Conservation (phyloP, 2,329 filamentous ascomycete species). For the Neonectria sp. region DNA sequence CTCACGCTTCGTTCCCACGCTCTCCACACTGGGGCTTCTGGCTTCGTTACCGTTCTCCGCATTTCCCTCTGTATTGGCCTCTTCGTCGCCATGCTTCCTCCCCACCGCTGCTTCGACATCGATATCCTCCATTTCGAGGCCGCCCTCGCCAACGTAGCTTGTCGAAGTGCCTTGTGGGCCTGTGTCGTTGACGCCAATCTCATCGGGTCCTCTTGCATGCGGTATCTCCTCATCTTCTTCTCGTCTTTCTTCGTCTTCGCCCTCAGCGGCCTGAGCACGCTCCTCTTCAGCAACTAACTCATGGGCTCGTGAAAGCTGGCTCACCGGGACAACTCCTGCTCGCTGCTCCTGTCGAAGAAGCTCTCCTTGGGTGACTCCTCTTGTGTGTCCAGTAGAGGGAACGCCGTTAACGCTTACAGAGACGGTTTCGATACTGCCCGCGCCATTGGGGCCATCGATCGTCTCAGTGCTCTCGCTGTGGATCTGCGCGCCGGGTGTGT, state of each 20-base stretch:
- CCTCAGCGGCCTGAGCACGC: slow-evolving; percentile 45
- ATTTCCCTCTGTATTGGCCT: slow-evolving; percentile 34
- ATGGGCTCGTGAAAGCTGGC: slow-evolving; percentile 67
- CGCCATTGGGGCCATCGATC: slow-evolving; percentile 84
- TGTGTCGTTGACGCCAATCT: slow-evolving; percentile 89
- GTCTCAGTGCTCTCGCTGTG: slow-evolving; percentile 85
- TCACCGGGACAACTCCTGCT: slow-evolving; percentile 82
- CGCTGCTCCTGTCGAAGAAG: slow-evolving; percentile 89
- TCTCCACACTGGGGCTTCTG: slow-evolving; percentile 49
- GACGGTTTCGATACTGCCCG: slow-evolving; percentile 85
- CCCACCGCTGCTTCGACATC: slow-evolving; percentile 75
- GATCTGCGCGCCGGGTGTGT: slow-evolving; percentile 57
- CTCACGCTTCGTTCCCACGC: slow-evolving; percentile 68
- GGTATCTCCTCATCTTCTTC: slow-evolving; percentile 73
- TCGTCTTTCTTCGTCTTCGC: slow-evolving; percentile 50
- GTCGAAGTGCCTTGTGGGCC: slow-evolving; percentile 75
- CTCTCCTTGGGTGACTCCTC: slow-evolving; percentile 86
- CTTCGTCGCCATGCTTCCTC: slow-evolving; percentile 58
- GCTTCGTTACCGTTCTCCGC: slow-evolving; percentile 48
- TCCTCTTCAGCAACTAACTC: slow-evolving; percentile 48
- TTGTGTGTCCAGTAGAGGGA: slow-evolving; percentile 64
- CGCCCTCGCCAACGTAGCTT: slow-evolving; percentile 56
- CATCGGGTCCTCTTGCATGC: slow-evolving; percentile 86
- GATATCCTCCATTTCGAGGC: slow-evolving; percentile 68
- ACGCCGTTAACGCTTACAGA: slow-evolving; percentile 82